Conservation (phyloP, 768 basidiomycete genomes). For the Boletus pseudopeckii region DNA sequence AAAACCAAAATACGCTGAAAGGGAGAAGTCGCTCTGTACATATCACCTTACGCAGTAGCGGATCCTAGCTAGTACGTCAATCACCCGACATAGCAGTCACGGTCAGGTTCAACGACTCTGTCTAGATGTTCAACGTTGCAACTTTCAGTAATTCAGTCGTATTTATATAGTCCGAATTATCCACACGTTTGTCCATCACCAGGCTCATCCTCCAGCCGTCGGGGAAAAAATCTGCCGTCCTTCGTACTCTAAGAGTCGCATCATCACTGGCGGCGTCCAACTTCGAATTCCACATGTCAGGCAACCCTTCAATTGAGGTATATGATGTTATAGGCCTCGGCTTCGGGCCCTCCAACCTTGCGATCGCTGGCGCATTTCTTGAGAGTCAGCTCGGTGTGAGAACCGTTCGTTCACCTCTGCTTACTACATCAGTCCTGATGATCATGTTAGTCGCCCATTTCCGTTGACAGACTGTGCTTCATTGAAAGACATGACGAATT, state of each 20-base stretch:
- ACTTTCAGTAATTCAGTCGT: neutral
- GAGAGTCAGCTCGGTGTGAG: constrained; percentile 32
- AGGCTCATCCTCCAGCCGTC: neutral
- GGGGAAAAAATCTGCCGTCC: neutral
- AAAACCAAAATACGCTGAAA: neutral
- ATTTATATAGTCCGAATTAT: neutral
- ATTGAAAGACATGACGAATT: constrained; percentile 47
- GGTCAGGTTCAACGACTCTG: neutral
- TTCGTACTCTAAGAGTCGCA: neutral
- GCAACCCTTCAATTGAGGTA: neutral
- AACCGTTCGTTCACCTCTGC: neutral
- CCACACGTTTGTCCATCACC: neutral
- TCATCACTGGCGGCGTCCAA: neutral
- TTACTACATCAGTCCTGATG: neutral
- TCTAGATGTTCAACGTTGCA: neutral
- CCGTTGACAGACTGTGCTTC: constrained; percentile 38
- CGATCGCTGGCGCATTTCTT: constrained; percentile 47
- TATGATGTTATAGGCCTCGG: constrained; percentile 51
- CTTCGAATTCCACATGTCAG: constrained; percentile 6
- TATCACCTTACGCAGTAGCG: neutral
- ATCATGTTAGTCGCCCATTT: constrained; percentile 7
- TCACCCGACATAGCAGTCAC: neutral
- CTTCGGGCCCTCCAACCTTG: constrained; percentile 53
- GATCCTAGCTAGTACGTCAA: neutral
- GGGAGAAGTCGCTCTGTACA: neutral